A percentile compares a stretch with the other conserved stretches of the same genome.
Conservation (phyloP, 23 red algal genomes). For the Cyanidioschyzon merolae region DNA sequence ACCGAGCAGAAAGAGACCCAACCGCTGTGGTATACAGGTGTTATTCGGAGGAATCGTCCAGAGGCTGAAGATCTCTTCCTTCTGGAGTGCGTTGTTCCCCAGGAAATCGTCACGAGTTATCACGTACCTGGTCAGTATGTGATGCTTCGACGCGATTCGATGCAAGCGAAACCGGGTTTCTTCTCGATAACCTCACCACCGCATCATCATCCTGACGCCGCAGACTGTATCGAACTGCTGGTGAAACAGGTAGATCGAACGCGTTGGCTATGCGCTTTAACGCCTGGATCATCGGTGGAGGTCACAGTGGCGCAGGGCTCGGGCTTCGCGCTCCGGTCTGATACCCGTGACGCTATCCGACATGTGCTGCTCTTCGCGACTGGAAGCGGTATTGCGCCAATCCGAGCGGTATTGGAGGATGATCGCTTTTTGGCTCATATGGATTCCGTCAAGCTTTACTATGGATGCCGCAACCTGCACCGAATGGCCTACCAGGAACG, state of each 20-base stretch:
- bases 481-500: conserved; percentile 64
- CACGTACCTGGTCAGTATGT: background rate
- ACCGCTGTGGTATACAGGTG: background rate
- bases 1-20: background rate
- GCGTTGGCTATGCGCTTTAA: background rate
- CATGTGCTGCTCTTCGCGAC: conserved; percentile 76
- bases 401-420: conserved; percentile 81
- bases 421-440: conserved; percentile 19
- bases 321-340: background rate
- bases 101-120: background rate
- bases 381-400: conserved; percentile 76
- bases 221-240: background rate
- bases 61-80: background rate
- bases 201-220: background rate
- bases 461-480: conserved; percentile 45
- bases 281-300: background rate
- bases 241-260: background rate
- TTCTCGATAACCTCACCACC: conserved; percentile 15
- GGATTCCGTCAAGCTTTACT: conserved; percentile 58
- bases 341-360: background rate
- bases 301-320: background rate
- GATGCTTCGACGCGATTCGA: conserved; percentile 6
- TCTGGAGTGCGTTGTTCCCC: background rate
- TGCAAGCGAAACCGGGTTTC: background rate
- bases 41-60: background rate